These are phyloP conservation scores for Drechslera avenae DNA, from an alignment of 2,329 filamentous ascomycete genomes.

Conservation along the genomic window DNA sequence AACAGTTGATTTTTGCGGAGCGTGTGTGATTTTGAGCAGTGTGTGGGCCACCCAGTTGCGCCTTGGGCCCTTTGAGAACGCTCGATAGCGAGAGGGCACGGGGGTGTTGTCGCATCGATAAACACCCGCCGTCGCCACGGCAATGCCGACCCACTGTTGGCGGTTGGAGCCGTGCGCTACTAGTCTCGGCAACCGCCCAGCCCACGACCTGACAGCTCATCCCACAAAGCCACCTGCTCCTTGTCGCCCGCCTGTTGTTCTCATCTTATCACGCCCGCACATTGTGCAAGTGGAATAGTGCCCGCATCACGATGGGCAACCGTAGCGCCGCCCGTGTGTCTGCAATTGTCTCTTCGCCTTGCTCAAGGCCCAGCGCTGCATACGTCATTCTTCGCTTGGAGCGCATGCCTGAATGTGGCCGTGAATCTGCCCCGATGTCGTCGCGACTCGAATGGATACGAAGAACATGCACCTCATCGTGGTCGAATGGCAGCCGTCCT, in stretches of 20 bases:
- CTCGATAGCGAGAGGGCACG: slow-evolving; percentile 9
- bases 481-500: slow-evolving; percentile 1
- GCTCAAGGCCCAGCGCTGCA: not conserved
- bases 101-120: slow-evolving; percentile 21
- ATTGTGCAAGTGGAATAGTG: not conserved
- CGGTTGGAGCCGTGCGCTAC: slow-evolving; percentile 20
- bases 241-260: slow-evolving; percentile 6
- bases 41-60: slow-evolving; percentile 33
- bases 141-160: slow-evolving; percentile 13
- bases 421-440: not conserved
- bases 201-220: slow-evolving; percentile 10
- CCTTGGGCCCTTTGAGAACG: slow-evolving; percentile 15
- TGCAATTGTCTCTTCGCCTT: slow-evolving; percentile 1
- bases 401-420: not conserved
- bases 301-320: slow-evolving; percentile 11
- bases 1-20: slow-evolving; percentile 35
- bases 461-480: not conserved
- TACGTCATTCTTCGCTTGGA: slow-evolving; percentile 7
- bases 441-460: not conserved
- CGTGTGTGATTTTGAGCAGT: slow-evolving; percentile 25
- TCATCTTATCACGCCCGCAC: not conserved
- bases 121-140: slow-evolving; percentile 26
- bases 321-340: not conserved
- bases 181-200: slow-evolving; percentile 11
- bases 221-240: slow-evolving; percentile 11